Conservation (phyloP, 2,329 filamentous ascomycete species). For the Phyllachora maydis region DNA sequence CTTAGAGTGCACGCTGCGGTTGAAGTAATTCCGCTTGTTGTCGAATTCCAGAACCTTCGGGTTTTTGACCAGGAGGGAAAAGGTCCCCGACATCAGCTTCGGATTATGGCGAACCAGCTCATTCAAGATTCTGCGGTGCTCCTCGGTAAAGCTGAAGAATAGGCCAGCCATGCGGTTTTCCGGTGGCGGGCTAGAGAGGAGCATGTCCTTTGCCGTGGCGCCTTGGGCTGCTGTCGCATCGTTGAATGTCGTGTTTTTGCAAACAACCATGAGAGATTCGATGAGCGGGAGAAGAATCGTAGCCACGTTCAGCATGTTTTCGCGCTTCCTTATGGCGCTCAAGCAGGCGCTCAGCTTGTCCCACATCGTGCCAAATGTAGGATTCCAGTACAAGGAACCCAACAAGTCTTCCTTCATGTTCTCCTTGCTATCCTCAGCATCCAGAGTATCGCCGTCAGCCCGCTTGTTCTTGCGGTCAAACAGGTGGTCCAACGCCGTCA, state of each 20-base stretch:
- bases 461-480: conserved; percentile 65
- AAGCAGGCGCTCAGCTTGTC: conserved; percentile 78
- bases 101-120: conserved; percentile 94
- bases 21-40: conserved; percentile 99
- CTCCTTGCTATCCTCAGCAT: too few species aligned
- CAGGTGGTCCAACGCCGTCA: conserved; percentile 88
- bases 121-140: conserved; percentile 93
- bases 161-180: conserved; percentile 70
- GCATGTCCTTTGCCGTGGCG: conserved; percentile 41
- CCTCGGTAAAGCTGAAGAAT: conserved; percentile 95
- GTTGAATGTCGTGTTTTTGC: conserved; percentile 82
- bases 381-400: conserved; percentile 72
- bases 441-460: conserved; percentile 18
- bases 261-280: conserved; percentile 95
- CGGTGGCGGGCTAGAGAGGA: conserved; percentile 55
- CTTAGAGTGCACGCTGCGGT: conserved; percentile 61
- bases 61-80: conserved; percentile 90
- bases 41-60: conserved; percentile 98
- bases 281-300: conserved; percentile 89
- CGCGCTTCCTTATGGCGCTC: conserved; percentile 69
- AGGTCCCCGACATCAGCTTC: conserved; percentile 95
- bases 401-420: conserved; percentile 66
- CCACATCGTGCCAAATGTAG: conserved; percentile 83
- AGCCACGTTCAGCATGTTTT: conserved; percentile 92
- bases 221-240: conserved; percentile 31